These are phyloP conservation scores for Tolypocladium guangdongense DNA, from an alignment of 2,329 filamentous ascomycete species.

Conservation along the genomic window DNA sequence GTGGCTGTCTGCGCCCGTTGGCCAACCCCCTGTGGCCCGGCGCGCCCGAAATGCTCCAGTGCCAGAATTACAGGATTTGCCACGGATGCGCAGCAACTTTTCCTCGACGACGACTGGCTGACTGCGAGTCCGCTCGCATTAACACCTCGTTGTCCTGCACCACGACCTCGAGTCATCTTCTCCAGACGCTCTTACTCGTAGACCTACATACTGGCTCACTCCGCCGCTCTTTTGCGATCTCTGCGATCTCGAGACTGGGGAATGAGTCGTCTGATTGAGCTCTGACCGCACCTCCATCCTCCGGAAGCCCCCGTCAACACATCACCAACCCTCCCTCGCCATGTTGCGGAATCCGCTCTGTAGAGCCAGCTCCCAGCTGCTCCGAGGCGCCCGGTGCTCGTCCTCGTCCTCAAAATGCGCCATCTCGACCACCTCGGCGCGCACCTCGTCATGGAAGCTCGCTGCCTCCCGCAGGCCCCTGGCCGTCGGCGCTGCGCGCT, in stretches of 20 bases:
- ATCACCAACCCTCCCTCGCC: slow-evolving; percentile 25
- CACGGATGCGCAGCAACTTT: background rate
- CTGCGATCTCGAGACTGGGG: slow-evolving; percentile 20
- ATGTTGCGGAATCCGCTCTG: slow-evolving; percentile 65
- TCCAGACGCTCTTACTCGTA: background rate
- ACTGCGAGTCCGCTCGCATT: background rate
- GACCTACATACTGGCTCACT: slow-evolving; percentile 34
- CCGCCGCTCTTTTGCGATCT: slow-evolving; percentile 31
- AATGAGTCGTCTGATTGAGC: slow-evolving; percentile 15
- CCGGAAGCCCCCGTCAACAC: slow-evolving; percentile 3
- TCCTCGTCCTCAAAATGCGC: slow-evolving; percentile 27
- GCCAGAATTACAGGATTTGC: slow-evolving; percentile 1
- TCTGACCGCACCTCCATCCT: slow-evolving; percentile 8
- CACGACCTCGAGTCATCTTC: slow-evolving; percentile 1
- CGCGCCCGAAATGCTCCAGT: background rate
- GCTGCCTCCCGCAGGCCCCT: slow-evolving; percentile 36
- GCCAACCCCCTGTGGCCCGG: background rate
- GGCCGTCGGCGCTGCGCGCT: slow-evolving; percentile 37
- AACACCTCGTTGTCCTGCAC: background rate
- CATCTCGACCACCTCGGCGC: slow-evolving; percentile 28
- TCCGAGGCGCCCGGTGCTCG: slow-evolving; percentile 40
- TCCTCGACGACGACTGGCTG: background rate
- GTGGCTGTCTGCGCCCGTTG: too few relatives aligned
- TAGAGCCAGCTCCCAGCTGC: slow-evolving; percentile 54
- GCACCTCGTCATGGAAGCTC: slow-evolving; percentile 33